phyloP scores from a whole-genome alignment of 805 yeast species.

The Pichia scutulata region DNA sequence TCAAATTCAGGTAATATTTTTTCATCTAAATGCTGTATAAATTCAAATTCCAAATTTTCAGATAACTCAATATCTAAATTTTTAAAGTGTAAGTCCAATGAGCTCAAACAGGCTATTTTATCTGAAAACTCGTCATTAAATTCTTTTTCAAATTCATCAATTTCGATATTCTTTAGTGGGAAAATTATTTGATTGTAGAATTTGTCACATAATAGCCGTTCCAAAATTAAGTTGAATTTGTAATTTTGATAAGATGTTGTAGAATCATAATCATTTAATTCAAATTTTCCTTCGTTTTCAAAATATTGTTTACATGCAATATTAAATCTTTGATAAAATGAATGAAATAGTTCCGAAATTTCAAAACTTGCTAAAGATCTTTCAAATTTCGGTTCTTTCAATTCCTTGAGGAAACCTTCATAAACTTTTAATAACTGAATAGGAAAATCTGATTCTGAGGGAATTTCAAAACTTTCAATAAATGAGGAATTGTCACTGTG shows the following conservation, averaged over 20 bases:
- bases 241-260: constrained; percentile 13
- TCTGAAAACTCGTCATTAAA: constrained; percentile 21
- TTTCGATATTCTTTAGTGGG: constrained; percentile 24
- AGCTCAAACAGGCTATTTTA: constrained; percentile 22
- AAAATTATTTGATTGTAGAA: constrained; percentile 28
- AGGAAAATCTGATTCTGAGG: constrained; percentile 23
- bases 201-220: constrained; percentile 27
- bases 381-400: constrained; percentile 30
- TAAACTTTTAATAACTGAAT: constrained; percentile 17
- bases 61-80: constrained; percentile 27
- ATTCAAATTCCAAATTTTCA: constrained; percentile 16
- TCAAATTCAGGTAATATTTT: constrained; percentile 26
- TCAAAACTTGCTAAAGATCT: constrained; percentile 29
- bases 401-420: constrained; percentile 24
- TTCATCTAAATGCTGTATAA: constrained; percentile 18
- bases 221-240: constrained; percentile 24
- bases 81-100: constrained; percentile 19
- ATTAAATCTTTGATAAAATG: constrained; percentile 26
- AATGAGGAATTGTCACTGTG: constrained; percentile 5
- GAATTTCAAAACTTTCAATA: constrained; percentile 14
- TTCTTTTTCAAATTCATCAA: constrained; percentile 25
- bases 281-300: constrained; percentile 16
- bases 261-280: constrained; percentile 13
- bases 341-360: constrained; percentile 29
- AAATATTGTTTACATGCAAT: constrained; percentile 14